Conservation (phyloP, 2,329 filamentous ascomycete species). For the Epichloe baconii region DNA sequence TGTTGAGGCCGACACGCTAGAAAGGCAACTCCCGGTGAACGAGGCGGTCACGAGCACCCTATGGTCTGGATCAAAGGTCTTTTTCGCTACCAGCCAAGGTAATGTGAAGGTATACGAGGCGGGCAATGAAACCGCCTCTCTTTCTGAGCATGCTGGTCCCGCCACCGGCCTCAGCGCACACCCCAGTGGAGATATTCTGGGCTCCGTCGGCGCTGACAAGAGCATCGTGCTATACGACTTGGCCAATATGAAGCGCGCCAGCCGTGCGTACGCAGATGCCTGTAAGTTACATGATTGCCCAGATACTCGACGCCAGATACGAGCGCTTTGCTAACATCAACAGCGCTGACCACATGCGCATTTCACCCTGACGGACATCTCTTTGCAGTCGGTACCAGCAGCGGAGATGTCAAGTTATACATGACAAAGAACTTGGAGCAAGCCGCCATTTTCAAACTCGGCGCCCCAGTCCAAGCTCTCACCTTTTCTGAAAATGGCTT, state of each 20-base stretch:
- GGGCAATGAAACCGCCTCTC: constrained; percentile 53
- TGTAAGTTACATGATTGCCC: constrained; percentile 40
- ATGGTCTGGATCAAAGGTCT: constrained; percentile 55
- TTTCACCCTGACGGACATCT: constrained; percentile 98
- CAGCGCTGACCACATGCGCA: constrained; percentile 61
- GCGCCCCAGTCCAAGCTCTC: constrained; percentile 59
- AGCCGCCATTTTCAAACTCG: constrained; percentile 60
- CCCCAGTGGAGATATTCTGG: constrained; percentile 69
- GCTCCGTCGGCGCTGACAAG: constrained; percentile 83
- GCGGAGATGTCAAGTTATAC: constrained; percentile 78
- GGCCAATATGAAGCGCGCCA: constrained; percentile 50
- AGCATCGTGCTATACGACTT: constrained; percentile 86
- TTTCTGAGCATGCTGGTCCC: constrained; percentile 72
- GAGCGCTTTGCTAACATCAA: constrained; percentile 4
- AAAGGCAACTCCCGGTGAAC: constrained; percentile 53
- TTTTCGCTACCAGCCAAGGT: constrained; percentile 64
- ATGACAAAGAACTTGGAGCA: constrained; percentile 69
- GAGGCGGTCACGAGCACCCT: constrained; percentile 53
- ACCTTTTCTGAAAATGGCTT: constrained; percentile 94
- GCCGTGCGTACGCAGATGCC: constrained; percentile 67
- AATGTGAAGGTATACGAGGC: constrained; percentile 67
- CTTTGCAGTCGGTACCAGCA: constrained; percentile 67
- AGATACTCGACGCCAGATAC: background rate
- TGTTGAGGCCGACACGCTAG: constrained; percentile 50
- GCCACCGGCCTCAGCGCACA: constrained; percentile 69